Percentiles rank a stretch among this genome's conserved stretches.
These are phyloP conservation scores for Mrakia blollopis DNA, from an alignment of 768 basidiomycete genomes.

Conservation along the genomic window DNA sequence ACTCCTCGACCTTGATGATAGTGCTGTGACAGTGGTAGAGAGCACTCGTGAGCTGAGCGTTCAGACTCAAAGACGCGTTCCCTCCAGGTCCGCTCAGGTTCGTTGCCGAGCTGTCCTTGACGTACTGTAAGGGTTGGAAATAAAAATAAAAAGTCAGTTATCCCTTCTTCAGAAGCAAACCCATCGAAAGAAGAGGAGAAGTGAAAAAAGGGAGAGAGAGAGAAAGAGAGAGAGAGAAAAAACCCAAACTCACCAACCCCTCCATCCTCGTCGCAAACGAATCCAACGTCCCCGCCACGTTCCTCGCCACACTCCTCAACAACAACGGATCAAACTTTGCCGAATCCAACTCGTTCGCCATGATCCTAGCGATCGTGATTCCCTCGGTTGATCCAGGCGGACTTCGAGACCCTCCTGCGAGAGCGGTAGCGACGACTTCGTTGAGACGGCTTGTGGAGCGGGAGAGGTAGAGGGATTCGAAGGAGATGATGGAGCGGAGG, in stretches of 20 bases:
- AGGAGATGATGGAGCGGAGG: constrained; percentile 71
- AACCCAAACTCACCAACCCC: constrained; percentile 54
- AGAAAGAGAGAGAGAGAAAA: no score
- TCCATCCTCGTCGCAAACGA: constrained; percentile 62
- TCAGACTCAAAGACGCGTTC: constrained; percentile 70
- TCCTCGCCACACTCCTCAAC: constrained; percentile 70
- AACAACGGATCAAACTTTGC: constrained; percentile 89
- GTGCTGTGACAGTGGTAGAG: constrained; percentile 71
- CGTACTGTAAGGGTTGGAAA: constrained; percentile 49
- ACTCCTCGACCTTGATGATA: constrained; percentile 60
- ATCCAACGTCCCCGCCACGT: constrained; percentile 65
- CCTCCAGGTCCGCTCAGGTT: constrained; percentile 69
- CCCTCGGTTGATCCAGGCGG: constrained; percentile 76
- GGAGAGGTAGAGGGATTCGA: constrained; percentile 83
- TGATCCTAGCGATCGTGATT: constrained; percentile 63
- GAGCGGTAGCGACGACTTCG: constrained; percentile 71
- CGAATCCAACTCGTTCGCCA: constrained; percentile 87
- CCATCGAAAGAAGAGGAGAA: no score
- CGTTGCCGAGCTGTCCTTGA: constrained; percentile 71
- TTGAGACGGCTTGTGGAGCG: constrained; percentile 77
- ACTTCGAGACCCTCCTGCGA: constrained; percentile 62
- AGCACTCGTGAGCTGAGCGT: constrained; percentile 71
- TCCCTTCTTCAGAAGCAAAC: background rate
- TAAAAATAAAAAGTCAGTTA: background rate
- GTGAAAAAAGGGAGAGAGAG: no score